phyloP scores from a whole-genome alignment of 441 rosid species.

The Flueggea neowawraea region DNA sequence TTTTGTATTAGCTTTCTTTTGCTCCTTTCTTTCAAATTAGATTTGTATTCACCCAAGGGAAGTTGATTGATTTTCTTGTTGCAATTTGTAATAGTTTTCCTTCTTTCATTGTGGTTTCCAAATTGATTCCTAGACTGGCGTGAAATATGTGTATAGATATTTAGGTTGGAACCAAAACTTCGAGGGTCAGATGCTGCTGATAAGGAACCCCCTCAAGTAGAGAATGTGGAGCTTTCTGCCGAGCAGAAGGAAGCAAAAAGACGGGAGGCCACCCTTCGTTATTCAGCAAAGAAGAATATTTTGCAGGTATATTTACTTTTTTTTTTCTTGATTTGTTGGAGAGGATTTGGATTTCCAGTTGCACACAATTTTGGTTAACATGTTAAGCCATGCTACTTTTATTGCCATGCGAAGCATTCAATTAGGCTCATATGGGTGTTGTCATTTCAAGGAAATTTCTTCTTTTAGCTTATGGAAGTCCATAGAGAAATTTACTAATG shows the following conservation, averaged over 20 bases:
- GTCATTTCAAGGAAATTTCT: too few relatives aligned
- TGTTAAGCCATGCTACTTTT: too few relatives aligned
- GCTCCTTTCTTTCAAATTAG: too few relatives aligned
- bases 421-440: too few relatives aligned
- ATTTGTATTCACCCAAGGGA: background rate
- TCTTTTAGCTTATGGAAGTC: too few relatives aligned
- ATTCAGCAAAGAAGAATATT: slow-evolving; percentile 51
- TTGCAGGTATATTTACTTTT: slow-evolving; percentile 34
- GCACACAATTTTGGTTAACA: too few relatives aligned
- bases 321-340: background rate
- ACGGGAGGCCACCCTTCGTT: slow-evolving; percentile 24
- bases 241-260: slow-evolving; percentile 15
- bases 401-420: too few relatives aligned
- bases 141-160: slow-evolving; percentile 38
- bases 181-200: slow-evolving; percentile 21
- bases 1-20: too few relatives aligned
- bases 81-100: background rate
- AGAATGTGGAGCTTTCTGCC: slow-evolving; percentile 25
- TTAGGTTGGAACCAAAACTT: slow-evolving; percentile 73
- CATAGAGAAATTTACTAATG: too few relatives aligned
- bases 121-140: slow-evolving; percentile 3
- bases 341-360: too few relatives aligned
- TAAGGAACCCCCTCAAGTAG: slow-evolving; percentile 30
- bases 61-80: background rate
- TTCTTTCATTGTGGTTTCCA: background rate